Percentiles rank a stretch among this genome's conserved stretches.
phyloP scores from a whole-genome alignment of 495 filamentous ascomycete genomes.

The Aspergillus campestris region DNA sequence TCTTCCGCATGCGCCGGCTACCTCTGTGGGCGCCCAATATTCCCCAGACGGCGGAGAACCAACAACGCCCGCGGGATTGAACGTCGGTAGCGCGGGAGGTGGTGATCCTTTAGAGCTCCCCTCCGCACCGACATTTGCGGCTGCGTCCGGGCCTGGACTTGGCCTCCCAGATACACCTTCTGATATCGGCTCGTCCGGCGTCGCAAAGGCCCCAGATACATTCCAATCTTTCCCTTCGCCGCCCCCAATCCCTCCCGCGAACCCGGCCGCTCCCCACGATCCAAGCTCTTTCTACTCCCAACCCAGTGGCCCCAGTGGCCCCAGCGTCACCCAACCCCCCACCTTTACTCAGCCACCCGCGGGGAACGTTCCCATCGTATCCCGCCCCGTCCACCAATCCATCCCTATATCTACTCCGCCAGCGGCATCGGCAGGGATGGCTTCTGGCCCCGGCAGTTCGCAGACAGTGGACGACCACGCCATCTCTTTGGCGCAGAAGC shows the following conservation, averaged over 20 bases:
- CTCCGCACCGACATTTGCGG: conserved; percentile 30
- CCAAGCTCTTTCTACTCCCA: conserved; percentile 26
- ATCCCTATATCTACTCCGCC: conserved; percentile 9
- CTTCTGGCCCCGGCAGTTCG: conserved; percentile 11
- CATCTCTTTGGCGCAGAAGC: conserved; percentile 78
- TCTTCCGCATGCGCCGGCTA: conserved; percentile 24
- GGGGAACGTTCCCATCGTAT: conserved; percentile 7
- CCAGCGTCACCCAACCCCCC: conserved; percentile 11
- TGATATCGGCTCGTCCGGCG: conserved; percentile 7
- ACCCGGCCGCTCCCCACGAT: conserved; percentile 20
- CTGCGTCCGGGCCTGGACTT: conserved; percentile 14
- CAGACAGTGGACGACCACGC: conserved; percentile 59
- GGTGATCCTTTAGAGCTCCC: conserved; percentile 28
- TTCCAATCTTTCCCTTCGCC: conserved; percentile 44
- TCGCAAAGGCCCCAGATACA: conserved; percentile 16
- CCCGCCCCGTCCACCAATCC: conserved; percentile 13
- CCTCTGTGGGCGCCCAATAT: conserved; percentile 19
- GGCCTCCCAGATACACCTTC: conserved; percentile 35
- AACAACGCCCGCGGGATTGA: conserved; percentile 8
- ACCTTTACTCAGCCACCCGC: conserved; percentile 13
- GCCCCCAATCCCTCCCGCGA: conserved; percentile 13
- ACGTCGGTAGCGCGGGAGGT: conserved; percentile 10
- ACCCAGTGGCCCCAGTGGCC: neutral
- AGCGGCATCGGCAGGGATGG: conserved; percentile 10
- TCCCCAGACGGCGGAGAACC: conserved; percentile 17